Base-by-base conservation (phyloP, 805 yeast genomes). In the Cyberlindnera saturnus region DNA sequence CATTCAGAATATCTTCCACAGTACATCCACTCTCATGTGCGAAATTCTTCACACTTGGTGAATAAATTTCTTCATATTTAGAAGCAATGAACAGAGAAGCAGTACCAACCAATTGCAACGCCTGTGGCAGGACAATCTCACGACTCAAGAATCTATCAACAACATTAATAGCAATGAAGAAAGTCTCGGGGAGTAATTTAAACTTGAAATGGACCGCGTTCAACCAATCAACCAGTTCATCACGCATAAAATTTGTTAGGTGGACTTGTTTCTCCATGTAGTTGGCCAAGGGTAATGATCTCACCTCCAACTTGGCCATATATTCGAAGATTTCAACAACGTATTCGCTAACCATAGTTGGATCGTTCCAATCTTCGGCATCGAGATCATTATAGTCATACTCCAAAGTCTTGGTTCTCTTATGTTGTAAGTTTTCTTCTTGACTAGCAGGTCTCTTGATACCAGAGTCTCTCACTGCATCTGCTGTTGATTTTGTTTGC, bases 341-440 rank as follows among this genome's bases (percentile, higher is more conserved):
- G 63, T 90, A 91, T 67, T 91, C 99, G 48, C 89, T 79, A 29
- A 86, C 97, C 96, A 91, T 90, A 48, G 86, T 66, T 17, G 91
- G 91, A 62, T 85, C 95, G 57, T 82, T 86, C 38, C 69, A 63
- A 61, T 85, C 95, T 57, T 83, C 91, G 37, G 80, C 84, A 60
- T 85, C 95, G 42, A 85, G 65, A 62, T 85, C 91, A 57, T 83
- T 89, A 87, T 89, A 70, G 38, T 65, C 65, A 40, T 65, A 67
- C 36, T 63, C 69, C 52, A 48, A 34, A 16, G 48, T 53, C 43
- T 56, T 54, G 14, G 54, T 46, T 38, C 52, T 47, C 44, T 57
- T 56, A 36, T 41, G 49, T 28, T 40, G 30, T 31, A 42, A 32
- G 36, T 53, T 42, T 33, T 49, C 48, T 19, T 47, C 51, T 2